Evolutionary conservation across 2,329 filamentous ascomycete genomes (phyloP).

Genomic region (Aspergillus caelatus): DNA sequence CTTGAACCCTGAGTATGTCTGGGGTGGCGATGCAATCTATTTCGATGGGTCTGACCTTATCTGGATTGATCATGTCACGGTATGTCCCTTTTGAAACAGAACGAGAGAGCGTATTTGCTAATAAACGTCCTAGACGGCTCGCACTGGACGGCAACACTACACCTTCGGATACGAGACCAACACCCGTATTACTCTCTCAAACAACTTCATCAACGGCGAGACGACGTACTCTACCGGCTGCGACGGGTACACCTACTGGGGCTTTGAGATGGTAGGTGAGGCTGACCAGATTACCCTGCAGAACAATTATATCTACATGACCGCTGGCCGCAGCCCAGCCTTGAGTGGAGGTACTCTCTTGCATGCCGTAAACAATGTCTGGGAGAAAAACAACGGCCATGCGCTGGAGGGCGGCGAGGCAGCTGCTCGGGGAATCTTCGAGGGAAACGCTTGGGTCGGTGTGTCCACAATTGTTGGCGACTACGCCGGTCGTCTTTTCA

Average conservation of each 20-base stretch:
- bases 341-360: conserved; percentile 59
- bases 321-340: conserved; percentile 61
- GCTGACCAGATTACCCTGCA: conserved; percentile 60
- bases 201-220: conserved; percentile 60
- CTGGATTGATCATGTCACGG: conserved; percentile 53
- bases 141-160: conserved; percentile 63
- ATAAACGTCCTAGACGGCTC: conserved; percentile 43
- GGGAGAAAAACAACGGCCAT: conserved; percentile 57
- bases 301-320: conserved; percentile 64
- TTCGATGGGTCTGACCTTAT: conserved; percentile 43
- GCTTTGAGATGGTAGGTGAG: conserved; percentile 49
- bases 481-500: background rate
- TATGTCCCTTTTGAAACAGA: background rate
- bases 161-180: conserved; percentile 58
- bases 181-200: conserved; percentile 61
- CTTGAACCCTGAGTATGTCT: conserved; percentile 57
- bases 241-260: conserved; percentile 59
- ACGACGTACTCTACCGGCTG: conserved; percentile 60
- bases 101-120: background rate
- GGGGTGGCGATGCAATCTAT: conserved; percentile 61
- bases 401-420: conserved; percentile 51
- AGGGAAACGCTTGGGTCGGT: background rate
- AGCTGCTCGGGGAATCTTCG: background rate
- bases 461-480: background rate
- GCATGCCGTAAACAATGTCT: conserved; percentile 65